Percentiles rank a stretch among this genome's conserved stretches.
Conservation (phyloP, 208 protist species). For the Sergeia podlipaevii region DNA sequence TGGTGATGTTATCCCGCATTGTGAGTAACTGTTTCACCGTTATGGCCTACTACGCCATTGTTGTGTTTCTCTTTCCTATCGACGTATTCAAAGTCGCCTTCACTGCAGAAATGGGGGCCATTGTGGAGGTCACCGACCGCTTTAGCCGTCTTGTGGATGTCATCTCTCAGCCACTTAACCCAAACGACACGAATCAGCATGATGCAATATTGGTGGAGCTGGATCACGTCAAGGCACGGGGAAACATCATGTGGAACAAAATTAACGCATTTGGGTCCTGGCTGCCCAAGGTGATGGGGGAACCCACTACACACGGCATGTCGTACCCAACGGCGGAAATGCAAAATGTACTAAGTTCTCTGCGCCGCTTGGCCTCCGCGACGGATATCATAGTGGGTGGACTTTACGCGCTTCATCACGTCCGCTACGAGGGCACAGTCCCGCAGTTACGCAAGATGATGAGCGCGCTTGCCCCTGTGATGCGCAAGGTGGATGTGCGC, state of each 20-base stretch:
- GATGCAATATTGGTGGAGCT: slow-evolving; percentile 8
- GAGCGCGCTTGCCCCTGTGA: slow-evolving; percentile 11
- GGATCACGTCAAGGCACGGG: slow-evolving; percentile 4
- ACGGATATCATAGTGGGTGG: slow-evolving; percentile 35
- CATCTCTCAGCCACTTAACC: slow-evolving; percentile 16
- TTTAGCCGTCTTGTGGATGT: slow-evolving; percentile 34
- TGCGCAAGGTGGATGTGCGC: slow-evolving; percentile 25
- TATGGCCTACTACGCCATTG: slow-evolving; percentile 70
- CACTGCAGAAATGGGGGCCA: slow-evolving; percentile 25
- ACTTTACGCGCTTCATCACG: slow-evolving; percentile 15
- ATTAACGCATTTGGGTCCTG: slow-evolving; percentile 21
- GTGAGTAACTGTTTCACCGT: slow-evolving; percentile 49
- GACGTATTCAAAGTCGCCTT: slow-evolving; percentile 43
- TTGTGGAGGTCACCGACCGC: slow-evolving; percentile 22
- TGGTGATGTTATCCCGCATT: slow-evolving; percentile 36
- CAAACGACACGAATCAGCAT: slow-evolving; percentile 8
- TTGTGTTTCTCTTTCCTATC: slow-evolving; percentile 65
- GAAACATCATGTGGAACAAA: slow-evolving; percentile 23
- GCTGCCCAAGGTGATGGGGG: slow-evolving; percentile 30
- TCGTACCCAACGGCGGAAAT: slow-evolving; percentile 38
- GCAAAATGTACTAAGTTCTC: slow-evolving; percentile 44
- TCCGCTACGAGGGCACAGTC: slow-evolving; percentile 6
- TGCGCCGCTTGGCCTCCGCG: slow-evolving; percentile 42
- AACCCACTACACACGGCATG: slow-evolving; percentile 40
- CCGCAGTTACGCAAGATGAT: slow-evolving; percentile 7